These are phyloP conservation scores for Grosmannia huntii DNA, from an alignment of 2,329 filamentous ascomycete genomes.

Conservation along the genomic window DNA sequence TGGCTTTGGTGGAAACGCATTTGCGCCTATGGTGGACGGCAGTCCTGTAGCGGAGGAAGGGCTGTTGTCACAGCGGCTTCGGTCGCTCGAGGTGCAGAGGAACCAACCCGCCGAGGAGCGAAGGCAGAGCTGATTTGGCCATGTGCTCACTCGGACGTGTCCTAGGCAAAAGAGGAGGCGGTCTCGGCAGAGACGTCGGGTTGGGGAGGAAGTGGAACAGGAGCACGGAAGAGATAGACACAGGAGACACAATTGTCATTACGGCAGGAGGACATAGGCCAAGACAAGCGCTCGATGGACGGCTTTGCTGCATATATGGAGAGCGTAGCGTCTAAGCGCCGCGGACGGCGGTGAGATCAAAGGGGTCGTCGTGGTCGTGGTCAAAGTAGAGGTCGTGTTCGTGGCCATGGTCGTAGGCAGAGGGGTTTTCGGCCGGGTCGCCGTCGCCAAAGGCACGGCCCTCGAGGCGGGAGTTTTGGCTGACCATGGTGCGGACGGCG, in stretches of 20 bases:
- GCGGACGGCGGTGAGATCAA: too few species aligned
- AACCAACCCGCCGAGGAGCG: background rate
- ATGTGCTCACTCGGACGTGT: background rate
- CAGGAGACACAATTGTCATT: too few species aligned
- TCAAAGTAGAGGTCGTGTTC: background rate
- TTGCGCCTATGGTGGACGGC: conserved; percentile 20
- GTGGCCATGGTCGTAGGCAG: background rate
- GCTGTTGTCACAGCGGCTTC: conserved; percentile 55
- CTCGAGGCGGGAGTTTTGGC: conserved; percentile 14
- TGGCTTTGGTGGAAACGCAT: conserved; percentile 47
- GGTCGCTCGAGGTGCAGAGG: conserved; percentile 43
- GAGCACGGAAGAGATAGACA: background rate
- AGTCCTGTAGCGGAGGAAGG: conserved; percentile 40
- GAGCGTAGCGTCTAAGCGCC: too few species aligned
- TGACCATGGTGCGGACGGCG: conserved; percentile 21
- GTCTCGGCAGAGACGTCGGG: background rate
- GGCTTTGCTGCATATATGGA: too few species aligned
- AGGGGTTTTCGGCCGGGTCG: background rate
- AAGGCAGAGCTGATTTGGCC: background rate
- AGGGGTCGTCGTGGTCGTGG: background rate
- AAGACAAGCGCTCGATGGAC: too few species aligned
- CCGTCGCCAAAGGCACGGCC: conserved; percentile 11
- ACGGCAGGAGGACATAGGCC: background rate
- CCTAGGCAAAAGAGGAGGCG: background rate
- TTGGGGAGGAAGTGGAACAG: background rate